A percentile compares a stretch with the other conserved stretches of the same genome.
Conservation (phyloP, 2,329 filamentous ascomycete genomes). For the Triangularia setosa region DNA sequence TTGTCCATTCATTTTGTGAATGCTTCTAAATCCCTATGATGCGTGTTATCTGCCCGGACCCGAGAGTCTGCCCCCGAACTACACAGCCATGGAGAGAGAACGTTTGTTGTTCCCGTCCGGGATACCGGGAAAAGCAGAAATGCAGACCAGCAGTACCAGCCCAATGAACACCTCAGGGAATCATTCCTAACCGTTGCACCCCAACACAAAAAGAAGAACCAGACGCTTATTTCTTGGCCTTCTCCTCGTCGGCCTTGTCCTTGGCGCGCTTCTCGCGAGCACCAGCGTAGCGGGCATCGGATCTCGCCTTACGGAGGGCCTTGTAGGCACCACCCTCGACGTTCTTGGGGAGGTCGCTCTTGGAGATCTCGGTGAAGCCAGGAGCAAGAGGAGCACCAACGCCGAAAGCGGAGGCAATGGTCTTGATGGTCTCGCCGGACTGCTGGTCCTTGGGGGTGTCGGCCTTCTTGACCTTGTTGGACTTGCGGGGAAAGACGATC, state of each 20-base stretch:
- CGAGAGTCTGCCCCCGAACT: not conserved
- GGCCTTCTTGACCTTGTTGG: slow-evolving; percentile 89
- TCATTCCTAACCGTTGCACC: slow-evolving; percentile 21
- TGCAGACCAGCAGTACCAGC: slow-evolving; percentile 18
- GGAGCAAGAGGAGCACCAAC: slow-evolving; percentile 56
- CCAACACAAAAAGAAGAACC: slow-evolving; percentile 12
- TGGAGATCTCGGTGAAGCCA: slow-evolving; percentile 71
- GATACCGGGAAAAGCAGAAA: slow-evolving; percentile 1
- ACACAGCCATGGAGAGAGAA: not conserved
- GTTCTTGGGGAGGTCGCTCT: slow-evolving; percentile 72
- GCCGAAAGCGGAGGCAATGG: slow-evolving; percentile 55
- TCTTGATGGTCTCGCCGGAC: slow-evolving; percentile 65
- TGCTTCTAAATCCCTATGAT: slow-evolving; percentile 31
- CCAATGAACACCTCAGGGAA: slow-evolving; percentile 29
- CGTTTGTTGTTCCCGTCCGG: not conserved
- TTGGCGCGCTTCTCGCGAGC: slow-evolving; percentile 88
- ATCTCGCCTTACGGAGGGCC: slow-evolving; percentile 78
- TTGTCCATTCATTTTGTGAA: slow-evolving; percentile 30
- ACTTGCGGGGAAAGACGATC: slow-evolving; percentile 96
- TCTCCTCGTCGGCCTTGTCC: slow-evolving; percentile 80
- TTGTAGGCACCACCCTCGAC: slow-evolving; percentile 81
- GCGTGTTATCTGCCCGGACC: slow-evolving; percentile 19
- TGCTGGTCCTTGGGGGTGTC: slow-evolving; percentile 64
- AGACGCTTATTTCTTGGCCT: slow-evolving; percentile 74
- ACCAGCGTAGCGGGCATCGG: slow-evolving; percentile 76